Evolutionary conservation across 176 grass and related monocot species (phyloP).

Genomic region (Carex pumila): DNA sequence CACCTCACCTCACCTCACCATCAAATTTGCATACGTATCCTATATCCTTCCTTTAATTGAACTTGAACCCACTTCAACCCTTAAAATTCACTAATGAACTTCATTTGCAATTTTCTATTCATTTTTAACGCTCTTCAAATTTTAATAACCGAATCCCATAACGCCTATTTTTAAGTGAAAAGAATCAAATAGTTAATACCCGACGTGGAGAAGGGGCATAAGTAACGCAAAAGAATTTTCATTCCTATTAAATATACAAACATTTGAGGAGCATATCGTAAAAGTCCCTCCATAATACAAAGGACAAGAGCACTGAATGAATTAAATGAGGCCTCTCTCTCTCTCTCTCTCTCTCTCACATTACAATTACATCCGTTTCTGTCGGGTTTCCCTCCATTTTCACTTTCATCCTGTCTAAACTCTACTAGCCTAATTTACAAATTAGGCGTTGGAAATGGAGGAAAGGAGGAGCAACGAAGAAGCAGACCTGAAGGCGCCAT

Average conservation of each 20-base stretch:
- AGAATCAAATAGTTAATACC: neutral
- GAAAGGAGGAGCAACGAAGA: neutral
- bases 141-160: neutral
- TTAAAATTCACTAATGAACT: neutral
- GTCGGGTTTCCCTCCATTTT: conserved; percentile 2
- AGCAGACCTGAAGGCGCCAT: conserved; percentile 20
- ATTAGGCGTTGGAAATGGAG: neutral
- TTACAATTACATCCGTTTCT: neutral
- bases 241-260: neutral
- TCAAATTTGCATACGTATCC: too few species aligned
- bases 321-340: neutral
- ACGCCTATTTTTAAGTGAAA: neutral
- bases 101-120: neutral
- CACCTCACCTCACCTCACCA: too few species aligned
- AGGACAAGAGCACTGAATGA: neutral
- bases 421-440: too few species aligned
- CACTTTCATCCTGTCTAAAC: neutral
- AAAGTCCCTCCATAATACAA: neutral
- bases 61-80: too few species aligned
- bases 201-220: neutral
- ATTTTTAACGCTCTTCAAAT: neutral
- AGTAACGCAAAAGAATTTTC: neutral
- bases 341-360: neutral
- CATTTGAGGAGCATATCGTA: neutral
- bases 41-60: too few species aligned